Evolutionary conservation across 768 basidiomycete genomes (phyloP).

Genomic region (Leccinum sublutescens): DNA sequence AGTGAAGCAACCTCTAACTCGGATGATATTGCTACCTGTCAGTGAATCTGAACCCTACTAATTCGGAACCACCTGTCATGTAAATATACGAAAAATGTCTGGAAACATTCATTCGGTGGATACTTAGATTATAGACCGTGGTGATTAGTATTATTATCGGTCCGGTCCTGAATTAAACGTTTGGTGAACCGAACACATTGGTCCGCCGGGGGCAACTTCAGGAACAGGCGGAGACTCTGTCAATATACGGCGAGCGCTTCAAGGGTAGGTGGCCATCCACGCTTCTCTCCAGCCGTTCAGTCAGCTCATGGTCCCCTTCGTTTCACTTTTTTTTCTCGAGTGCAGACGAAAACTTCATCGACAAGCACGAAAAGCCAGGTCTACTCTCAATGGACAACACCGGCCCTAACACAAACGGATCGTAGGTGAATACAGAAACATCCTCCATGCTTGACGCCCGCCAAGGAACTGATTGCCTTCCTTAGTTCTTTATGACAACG

Average conservation of each 20-base stretch:
- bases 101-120: too few relatives aligned
- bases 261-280: constrained; percentile 44
- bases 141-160: too few relatives aligned
- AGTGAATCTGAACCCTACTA: too few relatives aligned
- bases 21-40: too few relatives aligned
- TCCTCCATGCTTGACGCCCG: neutral
- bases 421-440: constrained; percentile 46
- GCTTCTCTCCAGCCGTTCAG: neutral
- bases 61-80: too few relatives aligned
- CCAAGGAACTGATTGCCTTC: neutral
- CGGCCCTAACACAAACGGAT: constrained; percentile 78
- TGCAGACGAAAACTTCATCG: constrained; percentile 68
- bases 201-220: constrained; percentile 72
- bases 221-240: constrained; percentile 73
- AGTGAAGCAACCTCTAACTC: too few relatives aligned
- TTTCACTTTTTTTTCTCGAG: neutral
- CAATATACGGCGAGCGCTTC: constrained; percentile 84
- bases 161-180: too few relatives aligned
- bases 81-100: too few relatives aligned
- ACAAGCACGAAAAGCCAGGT: constrained; percentile 60
- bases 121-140: too few relatives aligned
- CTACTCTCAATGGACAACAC: constrained; percentile 88
- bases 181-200: too few relatives aligned
- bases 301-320: neutral
- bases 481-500: constrained; percentile 77